These are phyloP conservation scores for Penicillium samsonianum DNA, from an alignment of 495 filamentous ascomycete species.

Conservation along the genomic window DNA sequence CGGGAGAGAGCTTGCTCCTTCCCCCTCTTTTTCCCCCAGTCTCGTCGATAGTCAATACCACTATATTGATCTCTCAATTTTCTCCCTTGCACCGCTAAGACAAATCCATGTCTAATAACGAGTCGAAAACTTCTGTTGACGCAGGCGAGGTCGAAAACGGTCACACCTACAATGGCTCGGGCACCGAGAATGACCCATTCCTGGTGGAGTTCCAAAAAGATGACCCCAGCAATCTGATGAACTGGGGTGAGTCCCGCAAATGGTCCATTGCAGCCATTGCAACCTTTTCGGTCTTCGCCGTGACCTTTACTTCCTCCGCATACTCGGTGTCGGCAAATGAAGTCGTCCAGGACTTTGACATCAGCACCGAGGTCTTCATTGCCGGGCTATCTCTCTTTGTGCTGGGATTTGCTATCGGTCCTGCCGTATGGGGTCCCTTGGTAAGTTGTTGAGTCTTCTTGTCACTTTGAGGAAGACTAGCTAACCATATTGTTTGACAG, in stretches of 20 bases:
- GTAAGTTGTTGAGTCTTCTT: constrained; percentile 47
- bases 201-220: constrained; percentile 62
- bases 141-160: constrained; percentile 31
- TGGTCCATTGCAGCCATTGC: constrained; percentile 55
- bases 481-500: constrained; percentile 21
- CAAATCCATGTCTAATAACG: neutral
- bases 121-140: constrained; percentile 11
- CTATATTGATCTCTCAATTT: too few species aligned
- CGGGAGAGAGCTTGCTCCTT: too few species aligned
- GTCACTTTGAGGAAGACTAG: constrained; percentile 17
- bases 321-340: constrained; percentile 34
- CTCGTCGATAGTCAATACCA: too few species aligned
- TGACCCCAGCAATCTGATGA: constrained; percentile 61
- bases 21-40: too few species aligned
- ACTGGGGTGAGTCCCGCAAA: constrained; percentile 53
- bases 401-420: constrained; percentile 21
- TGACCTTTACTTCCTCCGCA: constrained; percentile 66
- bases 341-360: neutral
- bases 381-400: constrained; percentile 17
- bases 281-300: constrained; percentile 51
- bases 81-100: too few species aligned
- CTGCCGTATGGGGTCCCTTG: constrained; percentile 50
- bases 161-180: constrained; percentile 52
- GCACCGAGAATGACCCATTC: constrained; percentile 63
- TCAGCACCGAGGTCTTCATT: constrained; percentile 9